Evolutionary conservation across 345 rosid genomes (phyloP), one percentile per base, ranked within the genome.

Genomic region (Eucalyptus rudis): DNA sequence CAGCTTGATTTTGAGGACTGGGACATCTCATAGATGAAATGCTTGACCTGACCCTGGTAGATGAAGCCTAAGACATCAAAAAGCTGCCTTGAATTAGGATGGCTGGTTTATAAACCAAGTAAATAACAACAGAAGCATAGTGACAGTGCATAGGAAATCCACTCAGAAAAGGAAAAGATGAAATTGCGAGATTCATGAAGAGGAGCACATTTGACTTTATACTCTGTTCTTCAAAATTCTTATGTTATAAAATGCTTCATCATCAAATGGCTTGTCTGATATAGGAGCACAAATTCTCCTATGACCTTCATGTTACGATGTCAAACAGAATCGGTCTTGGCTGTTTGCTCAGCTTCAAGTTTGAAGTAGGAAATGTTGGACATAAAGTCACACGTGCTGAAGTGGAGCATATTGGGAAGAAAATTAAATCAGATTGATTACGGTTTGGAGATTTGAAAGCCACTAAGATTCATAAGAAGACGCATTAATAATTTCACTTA

Each of bases 21-120:
- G 90, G 88, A 13, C 91, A 87, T 84, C 90, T 90, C 8, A 52
- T 88, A 64, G 6, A 88, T n/a, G 44, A 68, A 83, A 90, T 93
- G 54, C 89, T 88, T 49, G 91, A 90, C 86, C 54, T 90, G 36
- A 88, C 40, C 87, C 87, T 93, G 36, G 89, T 90, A 66, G 90
- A 76, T 49, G 80, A 87, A 59, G 91, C 91, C 95, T 92, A 88
- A 56, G 83, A 87, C 83, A 56, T 54, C 66, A 79, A 90, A 9
- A 87, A 76, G 45, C 83, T 76, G 83, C 27, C 83, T 19, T 76
- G 45, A 71, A 76, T 76, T 40, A 36, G 83, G 47, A 76, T 76
- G 44, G 44, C 81, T 71, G 81, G 45, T 71, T 71, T 71, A 71
- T 47, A 16, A 17, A 25, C 62, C 33, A 76, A 71, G 27, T 71